These are phyloP conservation scores for Clarireedia monteithiana DNA, from an alignment of 2,329 filamentous ascomycete genomes.

Conservation along the genomic window DNA sequence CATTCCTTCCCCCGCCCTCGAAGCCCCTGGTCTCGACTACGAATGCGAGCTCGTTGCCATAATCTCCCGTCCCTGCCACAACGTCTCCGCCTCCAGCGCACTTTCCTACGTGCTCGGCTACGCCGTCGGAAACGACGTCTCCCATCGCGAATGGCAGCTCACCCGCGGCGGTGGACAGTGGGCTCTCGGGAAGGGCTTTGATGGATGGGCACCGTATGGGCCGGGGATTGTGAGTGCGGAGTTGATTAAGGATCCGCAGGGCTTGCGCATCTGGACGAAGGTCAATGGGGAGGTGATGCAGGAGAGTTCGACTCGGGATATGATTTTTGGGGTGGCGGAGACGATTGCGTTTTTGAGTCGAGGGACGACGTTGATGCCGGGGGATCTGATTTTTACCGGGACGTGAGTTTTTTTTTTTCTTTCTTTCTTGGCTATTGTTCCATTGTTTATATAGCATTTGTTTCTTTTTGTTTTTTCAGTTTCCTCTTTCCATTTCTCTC, in stretches of 20 bases:
- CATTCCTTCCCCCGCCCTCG: constrained; percentile 57
- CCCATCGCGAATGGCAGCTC: constrained; percentile 69
- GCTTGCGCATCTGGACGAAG: constrained; percentile 47
- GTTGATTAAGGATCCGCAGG: constrained; percentile 50
- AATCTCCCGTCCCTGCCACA: constrained; percentile 58
- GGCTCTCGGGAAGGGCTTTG: constrained; percentile 66
- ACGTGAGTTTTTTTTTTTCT: constrained; percentile 32
- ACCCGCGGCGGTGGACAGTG: constrained; percentile 62
- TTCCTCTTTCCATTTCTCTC: too few relatives aligned
- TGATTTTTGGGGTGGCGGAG: constrained; percentile 55
- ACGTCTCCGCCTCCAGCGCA: constrained; percentile 58
- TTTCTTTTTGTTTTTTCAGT: not conserved
- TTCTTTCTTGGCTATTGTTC: too few relatives aligned
- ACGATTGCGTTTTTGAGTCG: constrained; percentile 52
- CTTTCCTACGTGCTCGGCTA: constrained; percentile 71
- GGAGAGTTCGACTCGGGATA: constrained; percentile 48
- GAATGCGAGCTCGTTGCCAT: constrained; percentile 72
- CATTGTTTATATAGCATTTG: too few relatives aligned
- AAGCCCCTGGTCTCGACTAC: constrained; percentile 62
- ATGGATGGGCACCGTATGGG: constrained; percentile 67
- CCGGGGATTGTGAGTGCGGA: constrained; percentile 58
- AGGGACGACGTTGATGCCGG: constrained; percentile 55
- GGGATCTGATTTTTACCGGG: constrained; percentile 60
- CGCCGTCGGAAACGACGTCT: constrained; percentile 71
- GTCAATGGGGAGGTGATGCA: constrained; percentile 53